Evolutionary conservation across 176 grass and related monocot genomes (phyloP).

Genomic region (Phragmites australis): DNA sequence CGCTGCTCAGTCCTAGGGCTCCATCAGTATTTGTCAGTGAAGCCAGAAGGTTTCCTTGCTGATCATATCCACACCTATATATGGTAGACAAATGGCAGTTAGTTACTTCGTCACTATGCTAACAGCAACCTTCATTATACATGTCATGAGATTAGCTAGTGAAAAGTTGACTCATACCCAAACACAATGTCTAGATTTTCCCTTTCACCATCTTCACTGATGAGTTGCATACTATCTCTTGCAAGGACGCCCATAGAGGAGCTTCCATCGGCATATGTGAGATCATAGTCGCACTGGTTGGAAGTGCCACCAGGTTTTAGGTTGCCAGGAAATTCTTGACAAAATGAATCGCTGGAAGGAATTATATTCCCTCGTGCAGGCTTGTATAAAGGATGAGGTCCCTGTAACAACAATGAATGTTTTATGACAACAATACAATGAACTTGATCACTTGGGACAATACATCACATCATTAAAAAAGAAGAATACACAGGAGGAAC

Average conservation of each 20-base stretch:
- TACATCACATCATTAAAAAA: background rate
- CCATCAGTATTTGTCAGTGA: conserved; percentile 71
- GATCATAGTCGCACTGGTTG: conserved; percentile 76
- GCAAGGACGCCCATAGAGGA: conserved; percentile 72
- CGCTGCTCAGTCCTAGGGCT: conserved; percentile 66
- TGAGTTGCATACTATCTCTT: conserved; percentile 65
- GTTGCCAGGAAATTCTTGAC: conserved; percentile 58
- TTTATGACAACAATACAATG: background rate
- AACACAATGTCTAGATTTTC: conserved; percentile 67
- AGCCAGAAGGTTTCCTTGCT: conserved; percentile 67
- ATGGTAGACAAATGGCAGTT: conserved; percentile 6
- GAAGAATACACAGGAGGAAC: background rate
- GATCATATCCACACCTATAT: conserved; percentile 80
- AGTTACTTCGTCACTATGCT: background rate
- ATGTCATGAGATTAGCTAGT: background rate
- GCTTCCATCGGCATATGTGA: conserved; percentile 68
- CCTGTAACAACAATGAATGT: conserved; percentile 45
- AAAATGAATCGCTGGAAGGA: conserved; percentile 48
- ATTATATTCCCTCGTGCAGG: conserved; percentile 51
- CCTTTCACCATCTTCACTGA: conserved; percentile 43
- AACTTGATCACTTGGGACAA: background rate
- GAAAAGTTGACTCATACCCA: conserved; percentile 56
- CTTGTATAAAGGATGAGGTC: conserved; percentile 76
- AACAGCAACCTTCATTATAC: background rate
- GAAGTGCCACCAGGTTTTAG: conserved; percentile 58